These are phyloP conservation scores for Ophiostoma himal-ulmi DNA, from an alignment of 2,329 filamentous ascomycete species.

Conservation along the genomic window DNA sequence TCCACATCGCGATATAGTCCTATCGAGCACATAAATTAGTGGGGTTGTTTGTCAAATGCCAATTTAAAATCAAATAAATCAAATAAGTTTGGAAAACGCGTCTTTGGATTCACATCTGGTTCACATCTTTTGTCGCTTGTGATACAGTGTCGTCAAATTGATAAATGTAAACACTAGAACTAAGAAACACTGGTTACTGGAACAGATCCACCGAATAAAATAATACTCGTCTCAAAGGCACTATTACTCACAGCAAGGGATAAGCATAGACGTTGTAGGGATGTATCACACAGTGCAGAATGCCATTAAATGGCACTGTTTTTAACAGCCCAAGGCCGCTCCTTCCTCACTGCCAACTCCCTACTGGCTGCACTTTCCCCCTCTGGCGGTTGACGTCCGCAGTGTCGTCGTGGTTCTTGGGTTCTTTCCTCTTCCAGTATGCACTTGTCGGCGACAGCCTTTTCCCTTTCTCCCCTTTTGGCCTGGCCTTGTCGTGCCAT, in stretches of 20 bases:
- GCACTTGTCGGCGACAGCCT: constrained; percentile 19
- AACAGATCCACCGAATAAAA: not conserved
- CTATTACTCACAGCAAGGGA: not conserved
- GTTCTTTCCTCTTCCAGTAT: constrained; percentile 16
- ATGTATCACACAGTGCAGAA: not conserved
- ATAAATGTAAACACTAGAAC: not conserved
- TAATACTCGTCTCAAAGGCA: not conserved
- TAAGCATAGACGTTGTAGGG: not conserved
- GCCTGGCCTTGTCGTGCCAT: not conserved
- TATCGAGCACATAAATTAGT: not conserved
- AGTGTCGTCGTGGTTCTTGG: not conserved
- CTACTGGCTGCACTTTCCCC: constrained; percentile 12
- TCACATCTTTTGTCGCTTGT: not conserved
- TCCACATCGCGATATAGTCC: not conserved
- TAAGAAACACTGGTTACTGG: not conserved
- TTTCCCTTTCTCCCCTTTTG: constrained; percentile 13
- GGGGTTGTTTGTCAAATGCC: no score
- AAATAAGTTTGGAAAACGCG: no score
- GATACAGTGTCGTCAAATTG: not conserved
- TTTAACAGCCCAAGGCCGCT: not conserved
- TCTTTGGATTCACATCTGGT: not conserved
- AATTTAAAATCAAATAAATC: no score
- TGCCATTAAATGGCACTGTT: not conserved
- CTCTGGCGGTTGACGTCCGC: not conserved
- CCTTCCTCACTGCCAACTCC: not conserved